Percentiles rank a stretch among this genome's conserved stretches.
These are phyloP conservation scores for Epichloe coenophiala DNA, from an alignment of 2,329 filamentous ascomycete genomes.

Conservation along the genomic window DNA sequence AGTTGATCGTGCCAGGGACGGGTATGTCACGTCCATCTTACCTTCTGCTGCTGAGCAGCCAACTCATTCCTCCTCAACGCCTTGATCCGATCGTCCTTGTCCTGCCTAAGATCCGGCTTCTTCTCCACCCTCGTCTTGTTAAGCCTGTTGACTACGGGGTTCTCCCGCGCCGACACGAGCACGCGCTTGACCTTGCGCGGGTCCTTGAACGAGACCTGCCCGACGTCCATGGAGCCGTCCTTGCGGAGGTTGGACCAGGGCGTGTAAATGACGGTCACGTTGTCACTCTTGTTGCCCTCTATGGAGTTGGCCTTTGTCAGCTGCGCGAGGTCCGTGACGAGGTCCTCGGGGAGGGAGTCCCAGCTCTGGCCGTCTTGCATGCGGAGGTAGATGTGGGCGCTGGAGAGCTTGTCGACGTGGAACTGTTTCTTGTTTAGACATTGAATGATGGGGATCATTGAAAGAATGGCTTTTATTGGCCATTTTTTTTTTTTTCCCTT, in stretches of 20 bases:
- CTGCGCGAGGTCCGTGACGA: constrained; percentile 84
- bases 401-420: constrained; percentile 93
- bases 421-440: constrained; percentile 44
- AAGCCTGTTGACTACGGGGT: constrained; percentile 87
- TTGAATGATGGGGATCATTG: no score
- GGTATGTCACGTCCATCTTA: constrained; percentile 18
- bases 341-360: constrained; percentile 62
- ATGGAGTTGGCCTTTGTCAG: constrained; percentile 98
- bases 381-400: constrained; percentile 90
- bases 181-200: constrained; percentile 71
- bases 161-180: constrained; percentile 68
- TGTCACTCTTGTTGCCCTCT: constrained; percentile 98
- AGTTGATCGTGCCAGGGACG: background rate
- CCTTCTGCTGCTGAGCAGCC: constrained; percentile 45
- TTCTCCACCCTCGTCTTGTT: constrained; percentile 93
- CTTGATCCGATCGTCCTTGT: constrained; percentile 64
- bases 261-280: constrained; percentile 92
- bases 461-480: background rate
- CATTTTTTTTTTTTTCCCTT: no score
- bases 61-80: constrained; percentile 62
- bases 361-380: constrained; percentile 66
- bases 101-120: constrained; percentile 68
- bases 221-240: constrained; percentile 86
- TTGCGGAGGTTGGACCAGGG: constrained; percentile 96
- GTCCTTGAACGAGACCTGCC: constrained; percentile 92